These are phyloP conservation scores for Silene coronaria DNA, from an alignment of 179 eudicot species.

Conservation along the genomic window DNA sequence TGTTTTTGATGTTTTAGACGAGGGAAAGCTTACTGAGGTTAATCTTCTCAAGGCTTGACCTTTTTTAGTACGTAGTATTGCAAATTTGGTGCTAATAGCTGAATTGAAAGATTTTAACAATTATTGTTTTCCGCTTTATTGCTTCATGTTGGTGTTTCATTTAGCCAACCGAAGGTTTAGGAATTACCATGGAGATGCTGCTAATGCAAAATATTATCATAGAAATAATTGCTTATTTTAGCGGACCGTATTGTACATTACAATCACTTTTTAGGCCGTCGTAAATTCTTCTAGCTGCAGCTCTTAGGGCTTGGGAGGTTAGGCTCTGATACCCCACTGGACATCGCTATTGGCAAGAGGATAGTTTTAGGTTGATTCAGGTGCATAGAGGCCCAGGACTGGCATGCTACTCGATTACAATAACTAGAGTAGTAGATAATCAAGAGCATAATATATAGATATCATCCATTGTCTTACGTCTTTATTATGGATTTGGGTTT, in stretches of 20 bases:
- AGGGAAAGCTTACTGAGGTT: slow-evolving; percentile 98
- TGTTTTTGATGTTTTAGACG: slow-evolving; percentile 94
- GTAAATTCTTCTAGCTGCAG: background rate
- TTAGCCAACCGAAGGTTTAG: background rate
- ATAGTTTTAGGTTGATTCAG: background rate
- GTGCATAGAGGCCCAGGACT: background rate
- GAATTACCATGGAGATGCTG: background rate
- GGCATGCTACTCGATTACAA: background rate
- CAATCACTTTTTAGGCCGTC: background rate
- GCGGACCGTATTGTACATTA: background rate
- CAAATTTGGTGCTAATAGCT: background rate
- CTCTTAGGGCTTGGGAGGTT: background rate
- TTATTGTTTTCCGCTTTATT: background rate
- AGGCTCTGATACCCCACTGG: background rate
- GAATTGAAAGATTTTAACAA: background rate
- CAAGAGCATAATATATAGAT: background rate
- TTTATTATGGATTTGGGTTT: background rate
- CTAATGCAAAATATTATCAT: background rate
- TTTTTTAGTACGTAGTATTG: background rate
- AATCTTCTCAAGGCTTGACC: slow-evolving; percentile 21
- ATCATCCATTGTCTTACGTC: background rate
- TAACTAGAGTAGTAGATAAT: background rate
- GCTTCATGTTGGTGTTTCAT: background rate
- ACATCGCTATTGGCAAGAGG: background rate
- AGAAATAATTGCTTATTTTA: background rate